Percentiles rank a stretch among this genome's conserved stretches.
Evolutionary conservation across 2,329 filamentous ascomycete genomes (phyloP).

Genomic region (Cercospora citrullina): DNA sequence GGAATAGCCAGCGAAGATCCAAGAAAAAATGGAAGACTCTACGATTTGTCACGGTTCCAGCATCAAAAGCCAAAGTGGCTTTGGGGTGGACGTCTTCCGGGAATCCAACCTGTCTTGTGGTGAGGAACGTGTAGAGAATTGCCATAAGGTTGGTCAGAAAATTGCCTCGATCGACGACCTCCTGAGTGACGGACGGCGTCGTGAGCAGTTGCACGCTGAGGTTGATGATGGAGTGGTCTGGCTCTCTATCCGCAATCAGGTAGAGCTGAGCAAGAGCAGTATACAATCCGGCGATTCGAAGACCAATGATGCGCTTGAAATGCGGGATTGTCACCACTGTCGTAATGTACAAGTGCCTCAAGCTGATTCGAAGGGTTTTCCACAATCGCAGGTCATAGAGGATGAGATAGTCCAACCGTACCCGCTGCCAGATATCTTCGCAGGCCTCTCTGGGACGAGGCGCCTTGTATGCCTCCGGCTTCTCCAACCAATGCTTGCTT

Average conservation of each 20-base stretch:
- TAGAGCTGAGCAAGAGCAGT: slow-evolving; percentile 92
- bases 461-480: slow-evolving; percentile 64
- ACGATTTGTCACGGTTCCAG: slow-evolving; percentile 89
- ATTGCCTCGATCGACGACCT: slow-evolving; percentile 92
- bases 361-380: slow-evolving; percentile 89
- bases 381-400: slow-evolving; percentile 93
- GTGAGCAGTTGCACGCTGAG: slow-evolving; percentile 95
- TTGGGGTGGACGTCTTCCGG: slow-evolving; percentile 84
- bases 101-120: slow-evolving; percentile 91
- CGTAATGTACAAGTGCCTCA: slow-evolving; percentile 91
- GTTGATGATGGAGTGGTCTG: slow-evolving; percentile 98
- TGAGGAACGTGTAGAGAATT: slow-evolving; percentile 96
- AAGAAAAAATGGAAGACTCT: slow-evolving; percentile 98
- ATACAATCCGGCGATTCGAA: slow-evolving; percentile 93
- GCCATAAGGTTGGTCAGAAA: slow-evolving; percentile 94
- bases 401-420: slow-evolving; percentile 90
- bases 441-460: slow-evolving; percentile 58
- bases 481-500: slow-evolving; percentile 82
- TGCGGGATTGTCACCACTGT: slow-evolving; percentile 93
- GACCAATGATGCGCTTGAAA: slow-evolving; percentile 89
- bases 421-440: slow-evolving; percentile 85
- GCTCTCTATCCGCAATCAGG: slow-evolving; percentile 91
- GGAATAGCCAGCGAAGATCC: slow-evolving; percentile 87
- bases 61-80: slow-evolving; percentile 87
- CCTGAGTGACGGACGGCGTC: slow-evolving; percentile 92